Evolutionary conservation across 2,329 filamentous ascomycete genomes (phyloP).

Genomic region (Fusarium bactridioides): DNA sequence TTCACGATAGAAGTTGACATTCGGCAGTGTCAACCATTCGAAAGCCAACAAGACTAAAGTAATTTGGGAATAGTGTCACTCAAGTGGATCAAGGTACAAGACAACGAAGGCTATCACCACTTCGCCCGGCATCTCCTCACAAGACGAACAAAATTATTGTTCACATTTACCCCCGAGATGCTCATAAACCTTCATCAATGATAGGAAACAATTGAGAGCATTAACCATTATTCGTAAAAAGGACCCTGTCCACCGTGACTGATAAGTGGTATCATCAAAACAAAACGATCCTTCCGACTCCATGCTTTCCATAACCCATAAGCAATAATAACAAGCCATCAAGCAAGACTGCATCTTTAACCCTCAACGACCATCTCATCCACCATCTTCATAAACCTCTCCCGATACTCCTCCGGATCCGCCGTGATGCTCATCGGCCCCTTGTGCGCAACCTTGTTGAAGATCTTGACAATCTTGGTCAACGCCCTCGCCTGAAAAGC

Average conservation of each 20-base stretch:
- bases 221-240: not conserved
- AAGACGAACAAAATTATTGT: no score
- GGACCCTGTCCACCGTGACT: no score
- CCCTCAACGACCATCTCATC: slow-evolving; percentile 51
- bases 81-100: not conserved
- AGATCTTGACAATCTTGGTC: slow-evolving; percentile 70
- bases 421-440: slow-evolving; percentile 81
- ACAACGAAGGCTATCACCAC: not conserved
- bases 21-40: fast-evolving
- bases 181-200: no score
- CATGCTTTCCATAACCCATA: not conserved
- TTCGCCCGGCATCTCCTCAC: no score
- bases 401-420: slow-evolving; percentile 70
- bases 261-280: not conserved
- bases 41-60: not conserved
- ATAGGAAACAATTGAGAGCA: not conserved
- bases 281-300: not conserved
- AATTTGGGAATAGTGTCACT: not conserved
- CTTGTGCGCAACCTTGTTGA: slow-evolving; percentile 68
- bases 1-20: no score
- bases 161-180: no score
- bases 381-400: slow-evolving; percentile 60
- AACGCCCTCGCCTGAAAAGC: slow-evolving; percentile 71
- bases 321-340: not conserved
- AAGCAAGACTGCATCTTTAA: not conserved